Base-by-base conservation (phyloP, 441 rosid genomes). In the Geranium incanum region DNA sequence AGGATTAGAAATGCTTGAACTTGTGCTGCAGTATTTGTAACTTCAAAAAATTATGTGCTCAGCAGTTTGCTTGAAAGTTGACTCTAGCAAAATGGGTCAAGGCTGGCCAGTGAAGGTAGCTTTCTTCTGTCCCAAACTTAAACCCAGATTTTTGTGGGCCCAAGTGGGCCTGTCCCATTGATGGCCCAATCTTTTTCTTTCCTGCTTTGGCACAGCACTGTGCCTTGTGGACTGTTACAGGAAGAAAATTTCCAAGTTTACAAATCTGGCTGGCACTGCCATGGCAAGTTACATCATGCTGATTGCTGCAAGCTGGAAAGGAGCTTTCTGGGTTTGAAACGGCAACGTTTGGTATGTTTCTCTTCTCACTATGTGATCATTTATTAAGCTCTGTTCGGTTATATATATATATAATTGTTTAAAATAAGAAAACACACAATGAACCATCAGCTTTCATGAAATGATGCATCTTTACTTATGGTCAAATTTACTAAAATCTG, bases 351-450 rank as follows among this genome's bases (percentile, higher is more conserved):
- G 37, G 66, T 62, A 62, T 23, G 66, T 23, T 62, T 62, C 66
- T 62, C 66, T 62, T 62, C 23, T 23, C 5, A 4, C 66, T 23
- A n/a, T 62, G 9, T 23, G 4, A 62, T 23, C 19, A 6, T 23
- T 62, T 21, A n/a, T 55, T 23, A 62, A 62, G 66, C 66, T 62
- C 36, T 62, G 66, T 23, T 62, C 23, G 66, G 66, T 36, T 62
- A 36, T 28, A 28, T 28, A 28, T 28, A 28, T 28, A 28, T 28
- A 28, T 28, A 28, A 28, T 28, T 28, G 33, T 28, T 28, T 28
- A 28, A 28, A 28, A 28, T 28, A 28, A 1, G 33, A 28, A 28
- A 28, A 28, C 11, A 62, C 23, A 36, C 66, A 9, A 43, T 43
- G 3, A 43, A 4, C 15, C 63, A 57, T 16, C 63, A 57, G 63